A percentile compares a stretch with the other conserved stretches of the same genome.
phyloP scores from a whole-genome alignment of 1,284 basidiomycete species.

The Trichosporon asahii region DNA sequence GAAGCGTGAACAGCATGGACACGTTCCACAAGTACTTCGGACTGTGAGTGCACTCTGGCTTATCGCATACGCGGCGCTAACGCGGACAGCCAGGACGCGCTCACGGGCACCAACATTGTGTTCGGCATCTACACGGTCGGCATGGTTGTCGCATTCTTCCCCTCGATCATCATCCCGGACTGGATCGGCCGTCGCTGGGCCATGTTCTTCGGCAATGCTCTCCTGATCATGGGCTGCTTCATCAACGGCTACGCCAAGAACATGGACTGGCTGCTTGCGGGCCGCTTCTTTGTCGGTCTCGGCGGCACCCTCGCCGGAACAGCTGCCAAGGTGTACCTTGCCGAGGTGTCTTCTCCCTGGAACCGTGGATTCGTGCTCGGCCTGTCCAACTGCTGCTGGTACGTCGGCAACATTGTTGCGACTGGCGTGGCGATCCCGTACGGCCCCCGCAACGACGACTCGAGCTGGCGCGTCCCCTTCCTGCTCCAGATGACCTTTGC shows the following conservation, averaged over 20 bases:
- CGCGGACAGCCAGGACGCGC: neutral
- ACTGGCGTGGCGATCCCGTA: constrained; percentile 59
- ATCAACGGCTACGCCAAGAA: constrained; percentile 56
- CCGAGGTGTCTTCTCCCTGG: constrained; percentile 57
- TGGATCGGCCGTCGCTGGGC: constrained; percentile 57
- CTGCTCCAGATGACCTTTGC: constrained; percentile 57
- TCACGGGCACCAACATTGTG: constrained; percentile 16
- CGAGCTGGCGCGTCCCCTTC: constrained; percentile 58
- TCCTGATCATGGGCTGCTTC: constrained; percentile 56
- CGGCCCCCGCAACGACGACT: constrained; percentile 50
- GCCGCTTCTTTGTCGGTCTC: constrained; percentile 55
- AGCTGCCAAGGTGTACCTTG: constrained; percentile 57
- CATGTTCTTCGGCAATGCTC: constrained; percentile 58
- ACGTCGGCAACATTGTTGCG: constrained; percentile 58
- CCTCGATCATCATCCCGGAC: constrained; percentile 54
- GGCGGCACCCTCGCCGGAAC: constrained; percentile 53
- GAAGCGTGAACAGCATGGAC: constrained; percentile 57
- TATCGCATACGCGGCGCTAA: neutral
- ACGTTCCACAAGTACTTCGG: constrained; percentile 45
- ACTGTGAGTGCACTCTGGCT: neutral
- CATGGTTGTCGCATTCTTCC: constrained; percentile 47
- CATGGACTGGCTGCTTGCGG: constrained; percentile 56
- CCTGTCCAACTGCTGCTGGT: constrained; percentile 54
- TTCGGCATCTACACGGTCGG: constrained; percentile 54
- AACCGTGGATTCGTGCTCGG: constrained; percentile 58